These are phyloP conservation scores for Lagenaria siceraria DNA, from an alignment of 306 rosid genomes.

Conservation along the genomic window DNA sequence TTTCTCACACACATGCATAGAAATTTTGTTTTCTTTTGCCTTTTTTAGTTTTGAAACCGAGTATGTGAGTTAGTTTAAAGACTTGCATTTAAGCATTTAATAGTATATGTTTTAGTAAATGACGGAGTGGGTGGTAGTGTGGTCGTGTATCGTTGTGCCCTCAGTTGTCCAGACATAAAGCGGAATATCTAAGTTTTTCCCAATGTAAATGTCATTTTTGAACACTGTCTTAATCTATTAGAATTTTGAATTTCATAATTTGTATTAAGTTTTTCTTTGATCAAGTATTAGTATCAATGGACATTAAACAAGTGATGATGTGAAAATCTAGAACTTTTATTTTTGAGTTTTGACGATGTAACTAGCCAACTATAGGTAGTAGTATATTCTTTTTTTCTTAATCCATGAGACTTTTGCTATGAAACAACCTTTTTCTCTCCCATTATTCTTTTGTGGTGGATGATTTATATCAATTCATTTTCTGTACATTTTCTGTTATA, in stretches of 20 bases:
- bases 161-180: not conserved
- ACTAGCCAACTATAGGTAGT: not conserved
- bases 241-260: not conserved
- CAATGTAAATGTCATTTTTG: not conserved
- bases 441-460: not conserved
- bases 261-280: no score
- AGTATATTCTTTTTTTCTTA: not conserved
- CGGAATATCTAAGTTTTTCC: not conserved
- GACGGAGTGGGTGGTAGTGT: not conserved
- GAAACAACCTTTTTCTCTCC: not conserved
- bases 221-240: not conserved
- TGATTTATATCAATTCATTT: not conserved
- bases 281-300: not conserved
- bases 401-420: not conserved
- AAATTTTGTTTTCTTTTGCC: not conserved
- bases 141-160: not conserved
- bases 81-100: not conserved
- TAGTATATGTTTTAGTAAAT: not conserved
- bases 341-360: not conserved
- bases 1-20: not conserved
- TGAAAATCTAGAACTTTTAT: not conserved
- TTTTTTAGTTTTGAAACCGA: not conserved
- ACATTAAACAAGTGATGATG: not conserved
- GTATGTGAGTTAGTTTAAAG: not conserved
- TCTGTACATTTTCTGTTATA: not conserved